Evolutionary conservation across 2,329 filamentous ascomycete species (phyloP).

Genomic region (Cercospora brassicicola): DNA sequence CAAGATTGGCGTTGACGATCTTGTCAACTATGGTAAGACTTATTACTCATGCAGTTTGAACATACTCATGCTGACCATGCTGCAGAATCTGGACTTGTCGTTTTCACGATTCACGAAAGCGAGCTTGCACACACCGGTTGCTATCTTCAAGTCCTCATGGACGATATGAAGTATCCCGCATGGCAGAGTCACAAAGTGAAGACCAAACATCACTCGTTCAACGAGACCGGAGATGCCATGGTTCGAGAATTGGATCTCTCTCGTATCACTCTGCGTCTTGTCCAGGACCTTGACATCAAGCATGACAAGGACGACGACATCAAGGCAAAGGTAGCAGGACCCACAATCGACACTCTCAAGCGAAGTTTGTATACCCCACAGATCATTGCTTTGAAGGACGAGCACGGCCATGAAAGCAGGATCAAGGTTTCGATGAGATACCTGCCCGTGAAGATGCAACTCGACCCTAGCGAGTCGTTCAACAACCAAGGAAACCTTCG

Average conservation of each 20-base stretch:
- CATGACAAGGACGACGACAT: constrained; percentile 69
- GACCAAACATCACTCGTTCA: constrained; percentile 69
- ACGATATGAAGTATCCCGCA: constrained; percentile 89
- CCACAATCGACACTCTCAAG: constrained; percentile 82
- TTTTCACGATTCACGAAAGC: constrained; percentile 91
- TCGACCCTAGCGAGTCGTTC: constrained; percentile 94
- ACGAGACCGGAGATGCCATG: constrained; percentile 92
- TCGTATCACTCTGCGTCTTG: constrained; percentile 80
- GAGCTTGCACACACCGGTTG: constrained; percentile 75
- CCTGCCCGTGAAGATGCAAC: constrained; percentile 87
- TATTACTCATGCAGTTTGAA: not conserved
- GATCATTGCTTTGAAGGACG: constrained; percentile 73
- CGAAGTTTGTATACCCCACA: constrained; percentile 84
- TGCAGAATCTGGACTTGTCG: constrained; percentile 80
- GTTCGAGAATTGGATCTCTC: constrained; percentile 97
- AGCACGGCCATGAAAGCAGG: constrained; percentile 72
- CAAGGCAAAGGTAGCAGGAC: constrained; percentile 78
- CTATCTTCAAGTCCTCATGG: constrained; percentile 84
- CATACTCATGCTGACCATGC: constrained; percentile 38
- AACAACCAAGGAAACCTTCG: constrained; percentile 97
- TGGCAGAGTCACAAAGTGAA: constrained; percentile 78
- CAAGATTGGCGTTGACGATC: constrained; percentile 73
- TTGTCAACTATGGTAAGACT: constrained; percentile 69
- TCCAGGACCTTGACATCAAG: constrained; percentile 74
- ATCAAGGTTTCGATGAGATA: constrained; percentile 93